These are phyloP conservation scores for Piromyces sp. DNA, from an alignment of 192 early-diverging fungal genomes.

Conservation along the genomic window DNA sequence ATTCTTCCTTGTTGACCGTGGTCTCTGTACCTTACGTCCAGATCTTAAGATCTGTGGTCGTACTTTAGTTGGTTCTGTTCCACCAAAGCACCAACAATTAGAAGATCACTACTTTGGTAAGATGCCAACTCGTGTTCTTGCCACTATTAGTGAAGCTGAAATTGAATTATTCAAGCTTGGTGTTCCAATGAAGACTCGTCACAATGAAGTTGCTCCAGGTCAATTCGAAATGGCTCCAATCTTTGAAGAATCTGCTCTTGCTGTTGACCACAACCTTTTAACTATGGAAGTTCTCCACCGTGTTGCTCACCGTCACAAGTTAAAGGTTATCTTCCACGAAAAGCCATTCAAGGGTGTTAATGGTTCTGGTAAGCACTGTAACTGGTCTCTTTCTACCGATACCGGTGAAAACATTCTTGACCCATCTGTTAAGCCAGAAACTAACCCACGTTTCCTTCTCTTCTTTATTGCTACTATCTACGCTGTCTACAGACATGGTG, in stretches of 20 bases:
- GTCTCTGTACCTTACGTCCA: conserved; percentile 77
- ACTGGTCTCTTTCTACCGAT: conserved; percentile 92
- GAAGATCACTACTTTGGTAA: conserved; percentile 99
- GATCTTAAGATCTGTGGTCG: conserved; percentile 94
- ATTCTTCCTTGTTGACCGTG: conserved; percentile 95
- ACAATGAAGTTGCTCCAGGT: conserved; percentile 97
- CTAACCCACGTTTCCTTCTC: conserved; percentile 94
- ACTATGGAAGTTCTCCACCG: conserved; percentile 94
- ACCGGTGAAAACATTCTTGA: conserved; percentile 91
- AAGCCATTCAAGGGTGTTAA: conserved; percentile 99
- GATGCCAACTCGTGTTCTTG: conserved; percentile 81
- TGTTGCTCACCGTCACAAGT: conserved; percentile 91
- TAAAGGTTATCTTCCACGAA: conserved; percentile 97
- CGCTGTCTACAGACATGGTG: conserved; percentile 79
- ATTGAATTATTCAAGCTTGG: conserved; percentile 85
- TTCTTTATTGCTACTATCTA: conserved; percentile 83
- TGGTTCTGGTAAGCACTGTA: conserved; percentile 97
- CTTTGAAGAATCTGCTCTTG: conserved; percentile 88
- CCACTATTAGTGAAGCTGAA: conserved; percentile 81
- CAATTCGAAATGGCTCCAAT: conserved; percentile 98
- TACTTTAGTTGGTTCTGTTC: conserved; percentile 79
- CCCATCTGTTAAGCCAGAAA: conserved; percentile 87
- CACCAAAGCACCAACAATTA: conserved; percentile 95
- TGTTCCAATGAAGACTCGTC: conserved; percentile 95
- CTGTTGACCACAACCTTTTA: conserved; percentile 96